Evolutionary conservation across 441 rosid species (phyloP), one percentile per base, ranked within the genome.

Genomic region (Croton setiger): DNA sequence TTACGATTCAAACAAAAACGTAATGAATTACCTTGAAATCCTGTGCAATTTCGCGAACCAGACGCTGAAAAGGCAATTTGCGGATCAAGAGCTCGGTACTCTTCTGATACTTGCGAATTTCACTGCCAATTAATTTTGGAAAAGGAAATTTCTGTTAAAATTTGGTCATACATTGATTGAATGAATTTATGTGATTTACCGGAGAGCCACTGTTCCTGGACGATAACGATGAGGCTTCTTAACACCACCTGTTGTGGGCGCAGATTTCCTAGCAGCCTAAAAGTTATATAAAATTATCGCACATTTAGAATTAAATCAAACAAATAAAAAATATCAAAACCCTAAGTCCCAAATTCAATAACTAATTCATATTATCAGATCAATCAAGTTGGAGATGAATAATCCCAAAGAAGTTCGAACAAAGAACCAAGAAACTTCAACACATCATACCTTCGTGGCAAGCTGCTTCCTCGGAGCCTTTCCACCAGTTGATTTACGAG

Each of bases 181-280:
- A 23, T 20, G 5, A 2, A 0, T 17, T 11, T 3, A 31, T 11
- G 39, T 36, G 5, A 3, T 17, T 77, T 72, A 82, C 85, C 92
- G 89, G 3, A 87, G 89, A 18, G 89, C 92, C 4, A 87, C 86
- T n/a, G 92, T 85, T 72, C 87, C 86, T 0, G 87, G 88, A n/a
- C 88, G 82, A 72, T 84, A 86, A 18, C 91, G 84, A 51, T 86
- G 91, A 62, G 89, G 91, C 79, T 87, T 87, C 89, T 87, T 87
- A 54, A 87, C 92, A 67, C 92, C 89, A 5, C 88, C 89, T 7
- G 85, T 87, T 4, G 89, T 83, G 0, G 92, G 92, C 2, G 89
- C 89, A 31, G 92, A 87, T 63, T 87, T 87, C 68, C 92, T 85
- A 31, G 89, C 86, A 0, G 92, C 92, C 88, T 86, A 4, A 1